Evolutionary conservation across 2,329 filamentous ascomycete genomes (phyloP).

Genomic region (Cryphonectria parasitica): DNA sequence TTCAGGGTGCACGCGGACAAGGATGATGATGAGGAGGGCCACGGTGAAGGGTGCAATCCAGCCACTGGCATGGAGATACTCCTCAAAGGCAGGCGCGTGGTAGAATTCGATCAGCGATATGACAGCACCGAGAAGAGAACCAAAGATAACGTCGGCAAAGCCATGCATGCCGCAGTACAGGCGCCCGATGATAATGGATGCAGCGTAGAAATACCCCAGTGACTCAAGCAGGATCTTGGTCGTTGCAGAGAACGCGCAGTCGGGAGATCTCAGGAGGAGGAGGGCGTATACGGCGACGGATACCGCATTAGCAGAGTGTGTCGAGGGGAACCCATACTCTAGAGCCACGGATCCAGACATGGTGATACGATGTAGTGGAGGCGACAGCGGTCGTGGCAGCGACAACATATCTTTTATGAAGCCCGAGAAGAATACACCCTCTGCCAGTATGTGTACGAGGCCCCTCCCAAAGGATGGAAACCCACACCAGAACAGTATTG

Average conservation of each 20-base stretch:
- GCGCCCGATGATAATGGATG: conserved; percentile 87
- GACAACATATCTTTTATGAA: conserved; percentile 95
- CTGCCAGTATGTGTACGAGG: conserved; percentile 75
- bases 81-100: conserved; percentile 66
- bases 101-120: conserved; percentile 64
- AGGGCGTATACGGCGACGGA: conserved; percentile 88
- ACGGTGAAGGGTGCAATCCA: conserved; percentile 68
- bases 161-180: conserved; percentile 99
- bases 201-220: conserved; percentile 80
- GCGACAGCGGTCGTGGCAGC: conserved; percentile 87
- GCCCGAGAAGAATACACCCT: conserved; percentile 84
- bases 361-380: conserved; percentile 89
- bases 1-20: conserved; percentile 91
- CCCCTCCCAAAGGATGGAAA: conserved; percentile 83
- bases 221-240: conserved; percentile 67
- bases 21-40: conserved; percentile 68
- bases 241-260: conserved; percentile 63
- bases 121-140: conserved; percentile 74
- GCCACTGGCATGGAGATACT: conserved; percentile 68
- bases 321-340: conserved; percentile 97
- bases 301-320: conserved; percentile 94
- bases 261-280: conserved; percentile 67
- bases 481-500: conserved; percentile 96
- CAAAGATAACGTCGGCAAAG: conserved; percentile 86
- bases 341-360: conserved; percentile 96